Evolutionary conservation across 352 stramenopile species (phyloP).

Genomic region (Phytophthora megakarya): DNA sequence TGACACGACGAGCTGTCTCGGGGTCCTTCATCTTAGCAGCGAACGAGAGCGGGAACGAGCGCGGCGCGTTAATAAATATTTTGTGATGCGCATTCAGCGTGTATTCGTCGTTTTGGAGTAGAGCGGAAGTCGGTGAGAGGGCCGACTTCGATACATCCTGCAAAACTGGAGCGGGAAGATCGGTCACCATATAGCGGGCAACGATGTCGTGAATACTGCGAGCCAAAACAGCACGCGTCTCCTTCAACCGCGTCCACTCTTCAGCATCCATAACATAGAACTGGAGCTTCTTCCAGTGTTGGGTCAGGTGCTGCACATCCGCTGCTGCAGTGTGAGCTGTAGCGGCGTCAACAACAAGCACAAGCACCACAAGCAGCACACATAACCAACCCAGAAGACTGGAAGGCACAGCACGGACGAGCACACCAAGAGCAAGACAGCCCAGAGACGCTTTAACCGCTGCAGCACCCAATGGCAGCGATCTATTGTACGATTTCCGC

Average conservation of each 20-base stretch:
- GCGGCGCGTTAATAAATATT: constrained; percentile 84
- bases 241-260: constrained; percentile 57
- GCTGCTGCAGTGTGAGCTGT: constrained; percentile 42
- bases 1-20: constrained; percentile 44
- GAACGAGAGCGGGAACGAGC: constrained; percentile 66
- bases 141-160: constrained; percentile 57
- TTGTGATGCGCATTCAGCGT: constrained; percentile 77
- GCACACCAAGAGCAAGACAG: constrained; percentile 42
- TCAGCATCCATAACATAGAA: constrained; percentile 75
- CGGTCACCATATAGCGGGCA: constrained; percentile 65
- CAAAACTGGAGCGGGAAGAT: constrained; percentile 65
- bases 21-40: constrained; percentile 48
- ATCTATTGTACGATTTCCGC: constrained; percentile 34
- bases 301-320: constrained; percentile 49
- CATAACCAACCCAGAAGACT: constrained; percentile 41
- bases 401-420: constrained; percentile 39
- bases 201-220: constrained; percentile 73
- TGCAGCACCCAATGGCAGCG: constrained; percentile 30
- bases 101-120: constrained; percentile 63
- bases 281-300: constrained; percentile 74
- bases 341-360: constrained; percentile 40
- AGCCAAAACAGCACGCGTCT: constrained; percentile 56
- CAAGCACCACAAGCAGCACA: constrained; percentile 24
- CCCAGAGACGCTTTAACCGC: constrained; percentile 45
- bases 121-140: constrained; percentile 31